Evolutionary conservation across 1,284 basidiomycete species (phyloP).

Genomic region (Ceratobasidium sp.): DNA sequence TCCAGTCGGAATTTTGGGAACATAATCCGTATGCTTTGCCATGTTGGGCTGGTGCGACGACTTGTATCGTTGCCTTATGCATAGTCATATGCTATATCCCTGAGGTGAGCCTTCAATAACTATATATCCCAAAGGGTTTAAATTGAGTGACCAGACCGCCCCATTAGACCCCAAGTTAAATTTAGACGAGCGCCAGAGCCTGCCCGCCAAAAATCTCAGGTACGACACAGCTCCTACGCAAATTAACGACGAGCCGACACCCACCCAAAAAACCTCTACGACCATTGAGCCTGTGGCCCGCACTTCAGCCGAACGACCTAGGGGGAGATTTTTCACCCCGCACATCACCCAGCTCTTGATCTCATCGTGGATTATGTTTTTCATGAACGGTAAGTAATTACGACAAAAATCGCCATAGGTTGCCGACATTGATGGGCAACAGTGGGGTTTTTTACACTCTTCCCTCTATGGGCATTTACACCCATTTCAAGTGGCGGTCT

Average conservation of each 20-base stretch:
- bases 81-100: slow-evolving; percentile 11
- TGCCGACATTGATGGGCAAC: no score
- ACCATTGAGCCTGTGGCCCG: not conserved
- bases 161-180: not conserved
- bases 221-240: not conserved
- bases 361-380: slow-evolving; percentile 36
- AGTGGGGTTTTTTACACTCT: not conserved
- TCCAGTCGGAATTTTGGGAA: slow-evolving; percentile 17
- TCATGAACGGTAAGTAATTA: slow-evolving; percentile 27
- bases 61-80: slow-evolving; percentile 14
- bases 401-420: no score
- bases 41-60: slow-evolving; percentile 13
- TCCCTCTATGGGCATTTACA: slow-evolving; percentile 34
- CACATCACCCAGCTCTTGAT: slow-evolving; percentile 22
- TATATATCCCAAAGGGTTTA: not conserved
- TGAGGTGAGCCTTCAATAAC: not conserved
- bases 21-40: slow-evolving; percentile 20
- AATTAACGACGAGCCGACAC: not conserved
- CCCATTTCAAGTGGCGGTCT: slow-evolving; percentile 23
- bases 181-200: not conserved
- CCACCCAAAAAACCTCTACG: not conserved
- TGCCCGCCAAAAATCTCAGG: not conserved
- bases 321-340: not conserved
- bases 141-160: slow-evolving; percentile 1
- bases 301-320: not conserved